Evolutionary conservation across 164 flowering plant species (phyloP).

Genomic region (Dillenia turbinata): DNA sequence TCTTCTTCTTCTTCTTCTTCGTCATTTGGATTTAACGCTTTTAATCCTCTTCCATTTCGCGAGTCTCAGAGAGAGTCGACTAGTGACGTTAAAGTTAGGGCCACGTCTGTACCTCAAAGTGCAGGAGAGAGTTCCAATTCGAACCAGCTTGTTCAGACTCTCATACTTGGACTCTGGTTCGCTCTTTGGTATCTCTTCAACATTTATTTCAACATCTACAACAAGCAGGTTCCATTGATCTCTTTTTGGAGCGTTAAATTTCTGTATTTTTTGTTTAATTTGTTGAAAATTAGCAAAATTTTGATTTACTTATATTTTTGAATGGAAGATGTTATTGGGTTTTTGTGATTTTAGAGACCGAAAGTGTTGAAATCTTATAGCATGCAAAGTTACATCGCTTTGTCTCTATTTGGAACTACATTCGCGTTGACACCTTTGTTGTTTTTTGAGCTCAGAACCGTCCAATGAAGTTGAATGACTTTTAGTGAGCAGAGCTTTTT

Average conservation of each 20-base stretch:
- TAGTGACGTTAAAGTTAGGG: conserved; percentile 26
- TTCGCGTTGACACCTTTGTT: no score
- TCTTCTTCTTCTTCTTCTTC: neutral
- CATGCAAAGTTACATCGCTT: no score
- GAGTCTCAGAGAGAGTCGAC: neutral
- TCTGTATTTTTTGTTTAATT: neutral
- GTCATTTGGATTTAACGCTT: no score
- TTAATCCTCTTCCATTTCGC: no score
- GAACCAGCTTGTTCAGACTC: conserved; percentile 25
- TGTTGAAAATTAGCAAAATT: conserved; percentile 1
- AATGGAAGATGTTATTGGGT: no score
- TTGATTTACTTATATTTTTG: neutral
- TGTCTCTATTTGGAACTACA: no score
- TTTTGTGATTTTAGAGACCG: no score
- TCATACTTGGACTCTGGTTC: conserved; percentile 58
- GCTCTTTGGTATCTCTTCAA: conserved; percentile 78
- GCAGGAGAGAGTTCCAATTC: conserved; percentile 30
- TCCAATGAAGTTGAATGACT: no score
- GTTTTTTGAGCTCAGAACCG: no score
- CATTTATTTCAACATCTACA: conserved; percentile 83
- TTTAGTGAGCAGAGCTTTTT: no score
- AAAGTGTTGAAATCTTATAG: no score
- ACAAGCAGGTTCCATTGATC: conserved; percentile 59
- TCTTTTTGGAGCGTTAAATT: neutral
- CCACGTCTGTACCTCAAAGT: conserved; percentile 42